These are phyloP conservation scores for Myriosclerotinia curreyana DNA, from an alignment of 2,329 filamentous ascomycete species.

Conservation along the genomic window DNA sequence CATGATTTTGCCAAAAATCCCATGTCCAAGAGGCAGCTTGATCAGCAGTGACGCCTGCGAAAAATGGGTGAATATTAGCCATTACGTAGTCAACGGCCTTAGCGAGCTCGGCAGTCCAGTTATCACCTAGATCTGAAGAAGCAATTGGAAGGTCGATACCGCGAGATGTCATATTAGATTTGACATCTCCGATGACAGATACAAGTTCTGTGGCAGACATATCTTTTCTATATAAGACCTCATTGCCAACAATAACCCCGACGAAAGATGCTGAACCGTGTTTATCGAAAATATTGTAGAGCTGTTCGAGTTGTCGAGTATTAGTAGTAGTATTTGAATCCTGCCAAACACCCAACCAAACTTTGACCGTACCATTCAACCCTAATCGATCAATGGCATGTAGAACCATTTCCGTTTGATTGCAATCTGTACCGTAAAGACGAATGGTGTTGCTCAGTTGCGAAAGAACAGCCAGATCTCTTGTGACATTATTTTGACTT, in stretches of 20 bases:
- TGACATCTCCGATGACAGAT: conserved; percentile 63
- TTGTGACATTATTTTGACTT: conserved; percentile 90
- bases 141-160: conserved; percentile 71
- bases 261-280: conserved; percentile 70
- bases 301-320: conserved; percentile 72
- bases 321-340: conserved; percentile 83
- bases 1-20: conserved; percentile 72
- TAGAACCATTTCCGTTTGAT: conserved; percentile 91
- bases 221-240: conserved; percentile 73
- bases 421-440: conserved; percentile 94
- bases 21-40: conserved; percentile 77
- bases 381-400: conserved; percentile 74
- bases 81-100: conserved; percentile 79
- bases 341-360: conserved; percentile 95
- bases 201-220: conserved; percentile 65
- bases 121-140: conserved; percentile 83
- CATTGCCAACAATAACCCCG: conserved; percentile 78
- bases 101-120: conserved; percentile 73
- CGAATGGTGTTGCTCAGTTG: conserved; percentile 86
- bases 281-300: conserved; percentile 77
- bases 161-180: conserved; percentile 65
- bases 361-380: conserved; percentile 69
- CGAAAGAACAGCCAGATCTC: conserved; percentile 84
- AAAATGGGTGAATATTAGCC: conserved; percentile 97
- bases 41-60: conserved; percentile 69